Base-by-base conservation (phyloP, 192 early-diverging fungal genomes). In the Rhizophlyctis rosea region DNA sequence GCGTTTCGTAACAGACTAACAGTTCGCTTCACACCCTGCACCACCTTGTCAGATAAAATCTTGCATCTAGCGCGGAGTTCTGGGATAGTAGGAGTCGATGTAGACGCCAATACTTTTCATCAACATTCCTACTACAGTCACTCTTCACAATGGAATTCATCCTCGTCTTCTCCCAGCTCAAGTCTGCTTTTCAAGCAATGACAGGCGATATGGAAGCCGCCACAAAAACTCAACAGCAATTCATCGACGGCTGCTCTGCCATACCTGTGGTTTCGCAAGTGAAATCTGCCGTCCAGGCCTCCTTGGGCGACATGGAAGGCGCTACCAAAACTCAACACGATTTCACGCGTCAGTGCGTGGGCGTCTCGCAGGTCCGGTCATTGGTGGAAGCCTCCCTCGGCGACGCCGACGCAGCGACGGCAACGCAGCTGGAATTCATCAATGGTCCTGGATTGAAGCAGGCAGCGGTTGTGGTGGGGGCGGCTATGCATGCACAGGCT, bases 271-370 rank as follows among this genome's bases (percentile, higher is more conserved):
- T 64, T 0, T 64, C 62, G 1, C 62, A 64, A 27, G 11, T 64
- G 27, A 64, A 64, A 31, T 64, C 62, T 23, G 62, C 62, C 27
- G 62, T 64, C n/a, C 62, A 64, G 33, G 62, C 62, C 13, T 16
- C 61, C 1, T 65, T 25, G 23, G 62, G 62, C 18, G 62, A 64
- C 27, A 18, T 65, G 23, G 62, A 64, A 27, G 62, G 14, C 11
- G 62, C 62, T 4, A 5, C 5, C 27, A 50, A 64, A 64, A 64
- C 62, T 7, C 62, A 64, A 34, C 62, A 64, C 9, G 31, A 63
- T 23, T 64, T 64, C 33, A 36, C 58, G 27, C 3, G 18, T 14
- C 29, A 61, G 31, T 64, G 54, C 30, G 11, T 34, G 11, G 53
- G 21, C 59, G 60, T 64, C 14, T 64, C 62, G 59, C 62, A 64